phyloP scores from a whole-genome alignment of 768 basidiomycete species.

The Tulasnella sp. region DNA sequence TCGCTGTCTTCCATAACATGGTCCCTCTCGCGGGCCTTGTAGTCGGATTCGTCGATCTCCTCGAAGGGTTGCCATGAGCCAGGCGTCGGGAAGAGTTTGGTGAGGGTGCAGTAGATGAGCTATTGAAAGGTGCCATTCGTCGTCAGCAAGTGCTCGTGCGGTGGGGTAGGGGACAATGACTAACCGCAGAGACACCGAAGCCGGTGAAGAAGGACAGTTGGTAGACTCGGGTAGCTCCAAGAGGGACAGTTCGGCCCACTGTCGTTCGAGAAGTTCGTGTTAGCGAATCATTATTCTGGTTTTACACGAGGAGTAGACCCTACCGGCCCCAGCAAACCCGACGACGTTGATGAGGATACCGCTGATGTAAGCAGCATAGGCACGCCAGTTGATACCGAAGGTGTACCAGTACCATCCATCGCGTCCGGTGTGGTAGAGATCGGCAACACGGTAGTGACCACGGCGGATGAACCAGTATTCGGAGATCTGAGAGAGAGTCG shows the following conservation, averaged over 20 bases:
- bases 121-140: background rate
- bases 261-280: background rate
- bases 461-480: conserved; percentile 68
- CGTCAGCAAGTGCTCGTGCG: background rate
- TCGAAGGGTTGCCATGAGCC: conserved; percentile 39
- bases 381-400: conserved; percentile 58
- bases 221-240: conserved; percentile 62
- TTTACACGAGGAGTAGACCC: background rate
- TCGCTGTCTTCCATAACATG: background rate
- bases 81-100: conserved; percentile 46
- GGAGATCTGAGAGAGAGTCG: conserved; percentile 33
- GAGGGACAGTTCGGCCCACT: conserved; percentile 48
- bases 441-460: conserved; percentile 57
- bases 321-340: conserved; percentile 67
- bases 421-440: conserved; percentile 48
- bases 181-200: conserved; percentile 47
- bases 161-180: background rate
- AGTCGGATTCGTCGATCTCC: conserved; percentile 40
- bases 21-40: background rate
- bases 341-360: conserved; percentile 77
- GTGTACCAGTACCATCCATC: conserved; percentile 69
- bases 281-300: background rate
- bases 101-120: conserved; percentile 49
- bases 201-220: conserved; percentile 79
- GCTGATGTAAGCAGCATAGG: conserved; percentile 53